Evolutionary conservation across 2,329 filamentous ascomycete species (phyloP).

Genomic region (Domatiomyces catenatus): DNA sequence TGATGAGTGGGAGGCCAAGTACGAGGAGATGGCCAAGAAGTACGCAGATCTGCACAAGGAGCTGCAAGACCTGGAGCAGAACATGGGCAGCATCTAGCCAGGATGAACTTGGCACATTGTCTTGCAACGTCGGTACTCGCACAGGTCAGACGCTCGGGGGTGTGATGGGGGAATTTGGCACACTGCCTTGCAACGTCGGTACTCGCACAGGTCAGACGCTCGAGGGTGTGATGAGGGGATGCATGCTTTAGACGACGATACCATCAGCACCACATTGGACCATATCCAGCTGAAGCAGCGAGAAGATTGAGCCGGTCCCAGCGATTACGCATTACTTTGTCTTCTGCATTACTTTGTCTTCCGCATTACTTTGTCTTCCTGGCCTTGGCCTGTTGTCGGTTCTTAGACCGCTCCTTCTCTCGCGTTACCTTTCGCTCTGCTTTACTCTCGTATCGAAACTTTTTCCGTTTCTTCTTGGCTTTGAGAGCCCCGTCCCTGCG

Average conservation of each 20-base stretch:
- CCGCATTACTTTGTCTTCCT: neutral
- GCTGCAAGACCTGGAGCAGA: slow-evolving; percentile 73
- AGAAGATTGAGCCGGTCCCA: neutral
- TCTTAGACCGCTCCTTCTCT: slow-evolving; percentile 51
- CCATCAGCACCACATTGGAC: slow-evolving; percentile 12
- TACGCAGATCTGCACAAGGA: slow-evolving; percentile 73
- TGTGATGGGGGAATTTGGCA: too few species aligned
- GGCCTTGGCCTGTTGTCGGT: slow-evolving; percentile 46
- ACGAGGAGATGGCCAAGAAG: slow-evolving; percentile 94
- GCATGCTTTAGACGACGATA: slow-evolving; percentile 9
- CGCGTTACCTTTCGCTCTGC: slow-evolving; percentile 52
- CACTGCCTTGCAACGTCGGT: too few species aligned
- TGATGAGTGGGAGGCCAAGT: slow-evolving; percentile 93
- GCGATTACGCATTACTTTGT: neutral
- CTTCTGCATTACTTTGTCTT: too few species aligned
- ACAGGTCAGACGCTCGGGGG: neutral
- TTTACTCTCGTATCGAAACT: slow-evolving; percentile 87
- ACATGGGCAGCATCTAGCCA: slow-evolving; percentile 80
- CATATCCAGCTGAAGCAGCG: neutral
- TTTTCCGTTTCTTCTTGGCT: slow-evolving; percentile 69
- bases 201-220: neutral
- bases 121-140: too few species aligned
- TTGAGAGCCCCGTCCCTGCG: slow-evolving; percentile 27
- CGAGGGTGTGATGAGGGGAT: neutral
- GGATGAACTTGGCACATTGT: too few species aligned